phyloP scores from a whole-genome alignment of 2,329 filamentous ascomycete species.

The Exserohilum rostratum region DNA sequence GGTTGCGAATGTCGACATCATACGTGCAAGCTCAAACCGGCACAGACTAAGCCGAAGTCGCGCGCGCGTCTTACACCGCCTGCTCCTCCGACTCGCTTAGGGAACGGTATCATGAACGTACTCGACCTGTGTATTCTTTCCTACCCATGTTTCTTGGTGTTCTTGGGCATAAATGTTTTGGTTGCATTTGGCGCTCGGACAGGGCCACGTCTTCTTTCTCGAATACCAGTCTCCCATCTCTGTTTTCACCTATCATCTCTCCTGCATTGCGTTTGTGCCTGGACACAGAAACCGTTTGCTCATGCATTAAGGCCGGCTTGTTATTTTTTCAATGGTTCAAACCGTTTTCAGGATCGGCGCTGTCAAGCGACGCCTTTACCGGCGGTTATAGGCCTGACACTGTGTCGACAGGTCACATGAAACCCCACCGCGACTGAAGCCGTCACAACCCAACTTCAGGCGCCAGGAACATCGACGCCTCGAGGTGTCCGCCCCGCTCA shows the following conservation, averaged over 20 bases:
- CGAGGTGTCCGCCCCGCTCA: constrained; percentile 18
- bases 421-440: constrained; percentile 40
- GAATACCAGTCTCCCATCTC: constrained; percentile 33
- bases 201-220: constrained; percentile 30
- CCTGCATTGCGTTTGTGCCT: constrained; percentile 40
- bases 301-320: constrained; percentile 10
- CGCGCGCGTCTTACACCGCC: constrained; percentile 1
- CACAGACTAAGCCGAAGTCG: neutral
- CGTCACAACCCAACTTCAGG: constrained; percentile 36
- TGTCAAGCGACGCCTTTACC: constrained; percentile 14
- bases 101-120: constrained; percentile 38
- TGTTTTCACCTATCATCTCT: constrained; percentile 13
- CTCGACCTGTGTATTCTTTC: constrained; percentile 35
- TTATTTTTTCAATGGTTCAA: constrained; percentile 10
- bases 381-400: constrained; percentile 36
- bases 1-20: neutral
- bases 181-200: constrained; percentile 31
- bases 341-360: constrained; percentile 19
- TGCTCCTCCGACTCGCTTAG: constrained; percentile 2
- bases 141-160: constrained; percentile 24
- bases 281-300: constrained; percentile 23
- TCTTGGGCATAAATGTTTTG: constrained; percentile 33
- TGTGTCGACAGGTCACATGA: constrained; percentile 38
- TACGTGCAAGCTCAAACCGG: constrained; percentile 1
- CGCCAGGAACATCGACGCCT: constrained; percentile 20